Evolutionary conservation across 257 asterid species (phyloP), one percentile per base, ranked within the genome.

Genomic region (Eucommia ulmoides): DNA sequence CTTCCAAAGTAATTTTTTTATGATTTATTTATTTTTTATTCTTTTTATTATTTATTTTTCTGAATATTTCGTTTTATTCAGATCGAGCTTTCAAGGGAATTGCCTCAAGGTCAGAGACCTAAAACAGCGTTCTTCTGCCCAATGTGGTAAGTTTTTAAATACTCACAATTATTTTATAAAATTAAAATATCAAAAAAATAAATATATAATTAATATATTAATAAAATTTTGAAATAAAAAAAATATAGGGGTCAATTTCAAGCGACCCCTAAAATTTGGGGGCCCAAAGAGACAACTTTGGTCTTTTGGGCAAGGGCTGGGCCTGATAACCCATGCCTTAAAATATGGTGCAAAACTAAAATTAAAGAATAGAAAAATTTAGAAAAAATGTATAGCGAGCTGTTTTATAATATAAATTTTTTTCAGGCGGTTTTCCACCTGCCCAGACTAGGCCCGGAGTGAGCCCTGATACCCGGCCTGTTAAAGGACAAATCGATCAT

Each of bases 31-130:
- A 8, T 42, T 10, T 19, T 10, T 16, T 16, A 42, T 15, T 18
- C 8, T 42, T 42, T 17, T 18, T 2, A 6, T 16, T 42, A 21
- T 16, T 16, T 8, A 42, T 42, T 16, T 18, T 18, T 16, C 1
- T 42, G 20, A 1, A 16, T 42, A 42, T 6, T 2, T 42, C 15
- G 8, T 18, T 15, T 9, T 16, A 16, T 42, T 19, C 48, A 78
- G 86, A 58, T 65, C 74, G 19, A 67, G 74, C 63, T 79, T 79
- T 50, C 70, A 61, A 55, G 88, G 74, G 18, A 79, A 79, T 49
- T 79, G 88, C 70, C 73, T 79, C 67, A 68, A 79, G 56, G 83
- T 52, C 24, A 70, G 67, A 57, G 73, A 70, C 50, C 56, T 70
- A 33, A 75, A 70, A 61, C 88, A 67, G 65, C 83, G 88, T 20